Evolutionary conservation across 257 asterid species (phyloP).

Genomic region (Solanum ossicruentum): DNA sequence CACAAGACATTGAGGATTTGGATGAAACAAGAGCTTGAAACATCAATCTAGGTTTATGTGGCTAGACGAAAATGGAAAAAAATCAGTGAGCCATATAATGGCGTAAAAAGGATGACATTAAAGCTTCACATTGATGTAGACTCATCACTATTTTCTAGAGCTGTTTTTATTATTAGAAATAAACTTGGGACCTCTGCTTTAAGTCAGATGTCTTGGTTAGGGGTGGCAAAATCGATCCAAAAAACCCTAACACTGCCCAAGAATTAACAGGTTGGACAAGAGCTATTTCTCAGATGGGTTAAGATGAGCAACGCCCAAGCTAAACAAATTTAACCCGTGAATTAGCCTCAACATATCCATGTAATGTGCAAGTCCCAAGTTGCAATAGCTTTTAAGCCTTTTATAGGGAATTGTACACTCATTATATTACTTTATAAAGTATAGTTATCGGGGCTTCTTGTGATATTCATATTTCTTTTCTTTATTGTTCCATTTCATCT

Average conservation of each 20-base stretch:
- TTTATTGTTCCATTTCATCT: not conserved
- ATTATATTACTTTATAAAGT: not conserved
- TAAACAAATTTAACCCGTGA: not conserved
- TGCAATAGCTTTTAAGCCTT: not conserved
- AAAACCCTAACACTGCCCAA: not conserved
- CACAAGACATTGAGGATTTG: not conserved
- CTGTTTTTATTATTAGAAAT: not conserved
- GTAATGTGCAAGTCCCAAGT: not conserved
- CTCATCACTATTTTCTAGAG: not conserved
- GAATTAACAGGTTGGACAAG: not conserved
- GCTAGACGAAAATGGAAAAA: not conserved
- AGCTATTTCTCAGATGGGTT: not conserved
- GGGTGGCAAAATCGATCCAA: not conserved
- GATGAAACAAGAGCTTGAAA: not conserved
- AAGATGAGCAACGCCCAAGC: not conserved
- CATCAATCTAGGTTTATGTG: not conserved
- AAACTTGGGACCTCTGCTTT: not conserved
- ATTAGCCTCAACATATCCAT: not conserved
- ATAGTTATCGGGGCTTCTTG: not conserved
- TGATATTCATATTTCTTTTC: not conserved
- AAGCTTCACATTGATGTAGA: not conserved
- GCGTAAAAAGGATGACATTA: not conserved
- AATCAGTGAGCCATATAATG: not conserved
- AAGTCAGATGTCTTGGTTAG: not conserved
- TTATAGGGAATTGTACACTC: not conserved